Evolutionary conservation across 768 basidiomycete genomes (phyloP), one percentile per base, ranked within the genome.

Genomic region (Suillus alpinus): DNA sequence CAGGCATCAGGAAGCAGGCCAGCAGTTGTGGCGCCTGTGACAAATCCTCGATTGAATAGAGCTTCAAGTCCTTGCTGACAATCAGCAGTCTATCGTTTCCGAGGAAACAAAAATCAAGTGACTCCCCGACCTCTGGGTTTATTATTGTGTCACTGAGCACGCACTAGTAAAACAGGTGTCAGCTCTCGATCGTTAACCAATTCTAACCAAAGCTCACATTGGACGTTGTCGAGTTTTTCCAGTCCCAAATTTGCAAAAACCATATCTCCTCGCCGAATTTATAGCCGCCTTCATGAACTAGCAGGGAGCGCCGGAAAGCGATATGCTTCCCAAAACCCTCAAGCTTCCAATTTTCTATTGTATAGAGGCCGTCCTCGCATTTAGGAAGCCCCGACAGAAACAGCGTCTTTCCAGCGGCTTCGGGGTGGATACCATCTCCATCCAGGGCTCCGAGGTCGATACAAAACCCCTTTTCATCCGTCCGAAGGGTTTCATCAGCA

Each of bases 161-260:
- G 20, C 58, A 40, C 58, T 59, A 9, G 26, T 49, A 23, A 29
- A 43, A 10, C 32, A 26, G 32, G 10, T 41, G 41, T 58, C 29
- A 57, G n/a, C n/a, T 7, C 23, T 4, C 6, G 10, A 34, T 4
- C 12, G 12, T 36, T 8, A n/a, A 4, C n/a, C 4, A 18, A 14
- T 59, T 39, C 10, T 10, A n/a, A 29, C 2, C 18, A 59, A 59
- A 6, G 14, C 37, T 60, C 40, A 55, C 59, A 36, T 23, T 32
- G 32, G 55, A 32, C 18, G 41, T 58, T 18, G n/a, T 57, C 16
- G 52, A 57, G 5, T 23, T 16, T 20, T 57, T 20, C 59, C 59
- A 57, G 41, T 60, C 44, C 59, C 59, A 60, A 8, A 60, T 16
- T 13, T 60, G 59, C 14, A 60, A 26, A 18, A 18, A 57, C 59